Base-by-base conservation (phyloP, 306 rosid genomes). In the Lithocarpus polystachyus region DNA sequence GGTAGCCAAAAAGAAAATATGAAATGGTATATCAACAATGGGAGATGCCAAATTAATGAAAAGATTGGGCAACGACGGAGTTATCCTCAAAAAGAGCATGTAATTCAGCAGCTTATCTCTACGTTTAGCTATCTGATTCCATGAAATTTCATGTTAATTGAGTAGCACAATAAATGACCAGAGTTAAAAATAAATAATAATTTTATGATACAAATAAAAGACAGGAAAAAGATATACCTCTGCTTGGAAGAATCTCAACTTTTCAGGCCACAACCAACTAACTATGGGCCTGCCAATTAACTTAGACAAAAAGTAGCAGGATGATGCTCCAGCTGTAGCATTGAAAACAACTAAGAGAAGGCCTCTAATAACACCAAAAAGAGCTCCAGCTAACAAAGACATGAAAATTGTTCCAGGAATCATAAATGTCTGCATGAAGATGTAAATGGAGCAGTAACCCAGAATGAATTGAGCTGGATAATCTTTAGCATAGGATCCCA, bases 391-490 rank as follows among this genome's bases (percentile, higher is more conserved):
- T n/a, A 95, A 86, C 82, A 95, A 86, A 60, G 99, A 95, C 98
- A 95, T 88, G 86, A 95, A 95, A 76, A 95, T 90, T 43, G 99
- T 95, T 68, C 99, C 98, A 0, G 99, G 98, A 86, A 95, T 95
- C 98, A 95, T 95, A 79, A 95, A 95, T 6, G 98, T 95, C 87
- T 95, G 99, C 99, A 95, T 95, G 85, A 95, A 95, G 80, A 95
- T 95, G 87, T 92, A 95, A 4, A 90, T 95, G 65, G 98, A 92
- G 85, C 98, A 95, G 88, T 92, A 95, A 28, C 98, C 97, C 57
- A 93, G 87, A 76, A 93, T 91, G 82, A 95, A 95, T 75, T 84
- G 96, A 6, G 91, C 90, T 3, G 96, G 94, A 51, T 89, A 79
- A 61, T 87, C 86, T 8, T 73, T 78, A 2, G 98, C 97, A 82